Base-by-base conservation (phyloP, 163 green algal genomes). In the Volvox carteri region DNA sequence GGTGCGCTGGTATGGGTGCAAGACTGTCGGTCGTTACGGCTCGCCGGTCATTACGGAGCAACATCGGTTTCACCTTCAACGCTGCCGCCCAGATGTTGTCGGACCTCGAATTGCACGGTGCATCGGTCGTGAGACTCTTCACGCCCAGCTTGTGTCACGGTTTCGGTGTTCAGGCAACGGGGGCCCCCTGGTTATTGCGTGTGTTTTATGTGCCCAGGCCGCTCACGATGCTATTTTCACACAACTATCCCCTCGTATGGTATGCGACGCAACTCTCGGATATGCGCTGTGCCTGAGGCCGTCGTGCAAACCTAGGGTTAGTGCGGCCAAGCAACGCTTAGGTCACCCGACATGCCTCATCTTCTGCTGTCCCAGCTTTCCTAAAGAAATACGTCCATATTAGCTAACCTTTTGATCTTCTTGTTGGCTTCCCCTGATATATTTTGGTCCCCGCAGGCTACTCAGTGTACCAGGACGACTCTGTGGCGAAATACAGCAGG, bases 401-500 rank as follows among this genome's bases (percentile, higher is more conserved):
- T n/a, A n/a, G n/a, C n/a, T n/a, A n/a, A n/a, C n/a, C n/a, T n/a
- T n/a, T n/a, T n/a, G n/a, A n/a, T n/a, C n/a, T n/a, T n/a, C n/a
- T n/a, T n/a, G n/a, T n/a, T n/a, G n/a, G n/a, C 28, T 50, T 23
- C 30, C 16, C 56, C 65, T 33, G 39, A 18, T 42, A 23, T 23
- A 35, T 52, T 35, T 23, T 41, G 37, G 0, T 28, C 5, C 8
- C 39, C 42, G 8, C 54, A 85, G 86, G 78, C 9, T 91, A 74
- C 58, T 1, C 18, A 1, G 16, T 87, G 1, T 7, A 41, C 4
- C 7, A 54, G 16, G 78, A 86, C 7, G 68, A 77, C 50, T 46
- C 25, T 1, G 18, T 48, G 8, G 70, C 28, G 37, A 90, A 85
- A 30, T 91, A 73, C 52, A 91, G 52, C 78, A 85, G 73, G 35